Evolutionary conservation across 2,329 filamentous ascomycete species (phyloP).

Genomic region (Leptodontidium sp.): DNA sequence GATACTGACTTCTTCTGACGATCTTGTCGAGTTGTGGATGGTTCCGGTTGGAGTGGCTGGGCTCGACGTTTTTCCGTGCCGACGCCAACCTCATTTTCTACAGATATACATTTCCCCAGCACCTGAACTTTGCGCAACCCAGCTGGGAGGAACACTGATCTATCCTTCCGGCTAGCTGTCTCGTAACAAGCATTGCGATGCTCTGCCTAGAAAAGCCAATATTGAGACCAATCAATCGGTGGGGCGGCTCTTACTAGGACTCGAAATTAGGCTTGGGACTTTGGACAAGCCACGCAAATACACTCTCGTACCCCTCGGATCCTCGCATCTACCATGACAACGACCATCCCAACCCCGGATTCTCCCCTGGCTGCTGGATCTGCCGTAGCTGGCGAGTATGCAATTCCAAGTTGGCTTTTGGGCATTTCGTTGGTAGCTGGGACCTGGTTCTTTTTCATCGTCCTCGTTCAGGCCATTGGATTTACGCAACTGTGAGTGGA

Average conservation of each 20-base stretch:
- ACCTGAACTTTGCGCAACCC: not conserved
- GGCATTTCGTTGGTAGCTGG: constrained; percentile 57
- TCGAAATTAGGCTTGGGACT: constrained; percentile 2
- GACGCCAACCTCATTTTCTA: not conserved
- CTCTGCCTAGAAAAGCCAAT: no score
- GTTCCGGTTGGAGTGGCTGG: not conserved
- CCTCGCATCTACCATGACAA: not conserved
- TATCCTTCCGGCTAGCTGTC: no score
- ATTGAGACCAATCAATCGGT: no score
- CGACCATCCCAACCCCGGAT: not conserved
- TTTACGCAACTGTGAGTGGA: constrained; percentile 60
- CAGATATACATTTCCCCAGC: not conserved
- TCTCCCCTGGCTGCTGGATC: not conserved
- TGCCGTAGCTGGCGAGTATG: constrained; percentile 25
- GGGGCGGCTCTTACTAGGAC: no score
- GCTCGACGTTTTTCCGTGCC: not conserved
- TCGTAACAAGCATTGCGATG: no score
- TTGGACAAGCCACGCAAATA: constrained; percentile 6
- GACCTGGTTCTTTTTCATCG: constrained; percentile 60
- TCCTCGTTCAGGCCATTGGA: constrained; percentile 64
- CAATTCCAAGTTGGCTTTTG: constrained; percentile 37
- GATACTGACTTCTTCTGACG: no score
- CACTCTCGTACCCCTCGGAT: not conserved
- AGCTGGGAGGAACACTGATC: no score
- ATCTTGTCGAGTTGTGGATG: no score